Evolutionary conservation across 257 asterid genomes (phyloP).

Genomic region (Rehmannia glutinosa): DNA sequence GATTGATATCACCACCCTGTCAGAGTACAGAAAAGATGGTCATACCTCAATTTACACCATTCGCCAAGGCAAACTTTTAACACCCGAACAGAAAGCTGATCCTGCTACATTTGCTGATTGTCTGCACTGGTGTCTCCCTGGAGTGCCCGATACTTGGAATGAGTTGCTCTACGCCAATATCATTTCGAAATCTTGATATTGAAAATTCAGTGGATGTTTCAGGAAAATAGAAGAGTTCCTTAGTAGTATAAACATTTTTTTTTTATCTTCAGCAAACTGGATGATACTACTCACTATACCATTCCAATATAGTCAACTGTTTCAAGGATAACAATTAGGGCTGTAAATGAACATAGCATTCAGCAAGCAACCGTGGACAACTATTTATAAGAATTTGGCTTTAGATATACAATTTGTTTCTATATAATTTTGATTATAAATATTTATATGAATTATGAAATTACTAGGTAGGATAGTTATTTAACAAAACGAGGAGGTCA

Average conservation of each 20-base stretch:
- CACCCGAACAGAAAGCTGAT: slow-evolving; percentile 36
- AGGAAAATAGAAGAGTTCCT: not conserved
- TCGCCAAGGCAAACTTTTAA: slow-evolving; percentile 41
- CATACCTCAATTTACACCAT: slow-evolving; percentile 46
- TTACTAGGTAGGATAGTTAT: no score
- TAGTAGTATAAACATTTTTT: not conserved
- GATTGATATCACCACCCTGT: slow-evolving; percentile 37
- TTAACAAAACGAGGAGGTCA: no score
- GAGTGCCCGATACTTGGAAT: slow-evolving; percentile 48
- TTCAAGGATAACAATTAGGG: no score
- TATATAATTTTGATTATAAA: no score
- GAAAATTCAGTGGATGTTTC: not conserved
- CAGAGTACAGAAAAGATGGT: slow-evolving; percentile 54
- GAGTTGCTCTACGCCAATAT: slow-evolving; percentile 43
- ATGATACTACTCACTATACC: no score
- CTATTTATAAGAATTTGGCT: no score
- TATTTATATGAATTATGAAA: no score
- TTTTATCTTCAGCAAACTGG: no score
- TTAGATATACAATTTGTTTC: no score
- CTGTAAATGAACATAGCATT: no score
- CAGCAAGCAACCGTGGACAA: no score
- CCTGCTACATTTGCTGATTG: slow-evolving; percentile 47
- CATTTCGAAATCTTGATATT: slow-evolving; percentile 26
- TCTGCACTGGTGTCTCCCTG: slow-evolving; percentile 54
- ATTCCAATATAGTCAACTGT: no score